Evolutionary conservation across 1,139 yeast genomes (phyloP).

Genomic region (Lodderomyces margitis): DNA sequence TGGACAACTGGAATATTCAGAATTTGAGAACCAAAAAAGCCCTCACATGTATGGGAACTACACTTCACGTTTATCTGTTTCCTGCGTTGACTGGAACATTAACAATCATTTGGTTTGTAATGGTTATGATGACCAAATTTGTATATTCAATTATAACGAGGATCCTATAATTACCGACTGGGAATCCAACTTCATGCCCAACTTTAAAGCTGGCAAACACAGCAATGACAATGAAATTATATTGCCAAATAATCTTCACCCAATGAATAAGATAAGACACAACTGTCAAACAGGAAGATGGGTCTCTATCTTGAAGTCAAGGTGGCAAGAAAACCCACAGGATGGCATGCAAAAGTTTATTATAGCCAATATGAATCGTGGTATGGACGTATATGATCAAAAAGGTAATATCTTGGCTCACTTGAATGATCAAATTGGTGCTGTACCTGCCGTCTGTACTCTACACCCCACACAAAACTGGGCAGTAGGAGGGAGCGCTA

Average conservation of each 20-base stretch:
- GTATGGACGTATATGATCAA: slow-evolving; percentile 75
- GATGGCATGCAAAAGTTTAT: slow-evolving; percentile 81
- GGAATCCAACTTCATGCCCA: slow-evolving; percentile 20
- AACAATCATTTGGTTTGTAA: slow-evolving; percentile 80
- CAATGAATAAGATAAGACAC: slow-evolving; percentile 66
- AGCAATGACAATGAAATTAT: slow-evolving; percentile 21
- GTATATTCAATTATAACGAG: slow-evolving; percentile 42
- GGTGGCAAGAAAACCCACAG: slow-evolving; percentile 71
- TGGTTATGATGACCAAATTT: slow-evolving; percentile 86
- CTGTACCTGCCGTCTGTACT: slow-evolving; percentile 86
- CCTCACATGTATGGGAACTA: slow-evolving; percentile 64
- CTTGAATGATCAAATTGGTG: slow-evolving; percentile 62
- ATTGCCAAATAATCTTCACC: slow-evolving; percentile 42
- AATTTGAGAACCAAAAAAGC: slow-evolving; percentile 34
- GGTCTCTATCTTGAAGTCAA: slow-evolving; percentile 87
- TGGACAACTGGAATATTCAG: slow-evolving; percentile 40
- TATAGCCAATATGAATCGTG: slow-evolving; percentile 90
- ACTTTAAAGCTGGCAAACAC: slow-evolving; percentile 16
- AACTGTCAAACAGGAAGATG: slow-evolving; percentile 96
- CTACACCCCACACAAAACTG: slow-evolving; percentile 87
- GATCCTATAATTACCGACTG: slow-evolving; percentile 27
- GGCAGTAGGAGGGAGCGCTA: slow-evolving; percentile 91
- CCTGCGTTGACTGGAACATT: slow-evolving; percentile 82
- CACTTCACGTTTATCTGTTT: slow-evolving; percentile 72
- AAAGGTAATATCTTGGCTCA: slow-evolving; percentile 79